Percentiles rank a stretch among this genome's conserved stretches.
These are phyloP conservation scores for Priceomyces melissophilus DNA, from an alignment of 805 yeast genomes.

Conservation along the genomic window DNA sequence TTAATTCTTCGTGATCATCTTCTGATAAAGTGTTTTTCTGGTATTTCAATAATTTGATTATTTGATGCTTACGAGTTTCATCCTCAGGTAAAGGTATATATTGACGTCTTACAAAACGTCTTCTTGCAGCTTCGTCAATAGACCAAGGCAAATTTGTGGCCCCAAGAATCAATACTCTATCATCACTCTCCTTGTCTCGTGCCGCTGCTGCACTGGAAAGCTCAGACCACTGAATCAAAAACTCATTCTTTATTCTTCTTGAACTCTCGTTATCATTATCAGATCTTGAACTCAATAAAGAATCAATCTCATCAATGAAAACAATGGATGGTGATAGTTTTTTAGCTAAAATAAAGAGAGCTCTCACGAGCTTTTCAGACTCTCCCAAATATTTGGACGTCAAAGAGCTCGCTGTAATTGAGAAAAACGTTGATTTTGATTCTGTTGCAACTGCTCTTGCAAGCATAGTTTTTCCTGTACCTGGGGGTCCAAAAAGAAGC, in stretches of 20 bases:
- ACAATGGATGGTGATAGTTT: conserved; percentile 89
- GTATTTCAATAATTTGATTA: conserved; percentile 60
- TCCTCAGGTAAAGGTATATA: conserved; percentile 92
- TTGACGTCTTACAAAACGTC: conserved; percentile 87
- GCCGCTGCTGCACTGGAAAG: conserved; percentile 82
- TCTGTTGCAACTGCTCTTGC: conserved; percentile 97
- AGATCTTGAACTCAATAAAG: conserved; percentile 73
- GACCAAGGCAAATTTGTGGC: conserved; percentile 98
- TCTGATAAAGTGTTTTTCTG: conserved; percentile 70
- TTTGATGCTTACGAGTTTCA: conserved; percentile 73
- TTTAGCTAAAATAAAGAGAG: conserved; percentile 79
- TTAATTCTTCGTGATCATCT: conserved; percentile 57
- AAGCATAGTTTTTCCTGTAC: conserved; percentile 98
- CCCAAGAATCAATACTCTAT: conserved; percentile 82
- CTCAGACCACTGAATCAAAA: conserved; percentile 92
- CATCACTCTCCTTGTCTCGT: conserved; percentile 48
- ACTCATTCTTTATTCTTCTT: conserved; percentile 87
- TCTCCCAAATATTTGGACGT: conserved; percentile 90
- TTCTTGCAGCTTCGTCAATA: conserved; percentile 93
- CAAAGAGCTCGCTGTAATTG: conserved; percentile 85
- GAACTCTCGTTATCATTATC: conserved; percentile 84
- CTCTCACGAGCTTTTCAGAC: conserved; percentile 88
- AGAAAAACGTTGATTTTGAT: conserved; percentile 86
- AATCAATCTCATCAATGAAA: conserved; percentile 94
- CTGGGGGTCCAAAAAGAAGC: conserved; percentile 96